Evolutionary conservation across 2,329 filamentous ascomycete species (phyloP), one percentile per base, ranked within the genome.

Genomic region (Ascosphaera aggregata): DNA sequence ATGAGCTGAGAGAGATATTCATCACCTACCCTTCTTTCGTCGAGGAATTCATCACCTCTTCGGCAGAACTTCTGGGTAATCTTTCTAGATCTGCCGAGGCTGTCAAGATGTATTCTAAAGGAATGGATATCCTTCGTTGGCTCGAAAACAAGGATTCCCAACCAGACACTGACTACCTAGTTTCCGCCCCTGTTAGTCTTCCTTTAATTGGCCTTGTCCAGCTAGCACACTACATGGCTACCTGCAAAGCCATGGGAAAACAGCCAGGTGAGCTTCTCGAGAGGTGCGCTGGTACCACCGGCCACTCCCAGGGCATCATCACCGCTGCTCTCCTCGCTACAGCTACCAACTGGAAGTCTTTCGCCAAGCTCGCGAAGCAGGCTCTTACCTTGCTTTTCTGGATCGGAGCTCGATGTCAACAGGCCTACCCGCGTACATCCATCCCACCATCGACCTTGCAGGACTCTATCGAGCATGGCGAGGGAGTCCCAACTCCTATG

Each of bases 401-500:
- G 89, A 93, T 98, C 48, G 89, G 91, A 54, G 76, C 86, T 43
- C 78, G 89, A 52, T 94, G 86, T 58, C 89, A 98, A 59, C 89
- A 98, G 59, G 85, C 85, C 2, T 98, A 94, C 60, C 91, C 89
- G 31, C 75, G 80, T 48, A 98, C 89, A 2, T 95, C 89, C 24
- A 69, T 98, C 50, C 82, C 85, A 2, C 91, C 89, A 0, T 80
- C 73, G 35, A 81, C 86, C 52, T 69, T 98, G 40, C 81, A 86
- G 54, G 89, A 98, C 59, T 94, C 89, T 1, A 69, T 82, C 47
- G 86, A 94, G 54, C 76, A 89, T 55, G 86, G 89, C 39, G 89
- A 98, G 61, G 91, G 91, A n/a, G 71, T 69, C 4, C 89, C 91
- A 1, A 95, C 89, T 1, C 91, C 89, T 34, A 98, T 98, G 89